These are phyloP conservation scores for Pythium chondricola DNA, from an alignment of 352 stramenopile genomes.

Conservation along the genomic window DNA sequence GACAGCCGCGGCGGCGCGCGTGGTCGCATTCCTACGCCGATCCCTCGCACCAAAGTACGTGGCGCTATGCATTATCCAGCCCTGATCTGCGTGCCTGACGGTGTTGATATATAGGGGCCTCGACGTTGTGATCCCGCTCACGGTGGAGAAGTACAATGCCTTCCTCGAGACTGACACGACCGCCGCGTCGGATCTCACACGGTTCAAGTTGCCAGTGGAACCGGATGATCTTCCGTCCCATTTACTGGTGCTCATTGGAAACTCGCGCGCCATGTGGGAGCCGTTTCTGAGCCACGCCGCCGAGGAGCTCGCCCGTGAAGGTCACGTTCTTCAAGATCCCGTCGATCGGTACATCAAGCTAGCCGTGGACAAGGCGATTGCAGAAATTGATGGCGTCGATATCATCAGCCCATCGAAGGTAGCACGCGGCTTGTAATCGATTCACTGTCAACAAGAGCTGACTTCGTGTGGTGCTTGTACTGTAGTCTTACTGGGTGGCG, in stretches of 20 bases:
- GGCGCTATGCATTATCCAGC: not conserved
- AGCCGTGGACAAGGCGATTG: slow-evolving; percentile 25
- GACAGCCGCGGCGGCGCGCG: slow-evolving; percentile 10
- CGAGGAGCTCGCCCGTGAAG: slow-evolving; percentile 19
- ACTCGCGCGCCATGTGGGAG: slow-evolving; percentile 49
- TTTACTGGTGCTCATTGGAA: slow-evolving; percentile 63
- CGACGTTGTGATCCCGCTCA: slow-evolving; percentile 61
- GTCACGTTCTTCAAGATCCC: slow-evolving; percentile 31
- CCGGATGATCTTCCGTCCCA: slow-evolving; percentile 16
- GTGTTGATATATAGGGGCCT: slow-evolving; percentile 31
- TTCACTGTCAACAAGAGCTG: not conserved
- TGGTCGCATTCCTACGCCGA: slow-evolving; percentile 9
- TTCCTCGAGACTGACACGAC: slow-evolving; percentile 24
- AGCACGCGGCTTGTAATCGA: not conserved
- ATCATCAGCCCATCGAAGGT: slow-evolving; percentile 24
- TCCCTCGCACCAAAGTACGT: slow-evolving; percentile 16
- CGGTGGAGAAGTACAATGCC: slow-evolving; percentile 58
- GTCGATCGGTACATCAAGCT: slow-evolving; percentile 55
- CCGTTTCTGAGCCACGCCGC: slow-evolving; percentile 39
- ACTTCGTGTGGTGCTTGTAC: not conserved
- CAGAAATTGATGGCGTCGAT: slow-evolving; percentile 12
- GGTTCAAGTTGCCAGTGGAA: slow-evolving; percentile 36
- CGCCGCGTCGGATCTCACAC: slow-evolving; percentile 30
- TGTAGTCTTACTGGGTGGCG: slow-evolving; percentile 58
- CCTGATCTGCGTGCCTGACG: not conserved